phyloP scores from a whole-genome alignment of 768 basidiomycete genomes.

The Boletus speciosus region DNA sequence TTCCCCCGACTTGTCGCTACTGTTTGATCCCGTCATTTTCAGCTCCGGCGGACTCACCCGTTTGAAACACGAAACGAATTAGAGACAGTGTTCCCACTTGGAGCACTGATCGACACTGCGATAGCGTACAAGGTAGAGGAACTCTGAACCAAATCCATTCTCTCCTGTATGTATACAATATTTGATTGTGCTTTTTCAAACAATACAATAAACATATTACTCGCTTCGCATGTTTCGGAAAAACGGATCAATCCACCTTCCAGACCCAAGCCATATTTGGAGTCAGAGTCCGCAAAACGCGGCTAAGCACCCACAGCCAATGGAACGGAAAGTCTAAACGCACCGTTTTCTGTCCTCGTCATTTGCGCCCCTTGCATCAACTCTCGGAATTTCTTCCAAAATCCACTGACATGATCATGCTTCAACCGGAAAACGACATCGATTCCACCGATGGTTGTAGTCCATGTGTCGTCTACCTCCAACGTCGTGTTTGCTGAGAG shows the following conservation, averaged over 20 bases:
- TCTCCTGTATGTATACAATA: too few species aligned
- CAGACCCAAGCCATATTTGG: not conserved
- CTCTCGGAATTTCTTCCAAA: not conserved
- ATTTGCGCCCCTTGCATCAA: not conserved
- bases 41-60: not conserved
- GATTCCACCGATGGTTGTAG: not conserved
- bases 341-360: not conserved
- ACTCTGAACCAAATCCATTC: too few species aligned
- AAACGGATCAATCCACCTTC: not conserved
- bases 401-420: not conserved
- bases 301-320: not conserved
- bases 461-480: not conserved
- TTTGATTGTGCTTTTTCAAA: too few species aligned
- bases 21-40: not conserved
- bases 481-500: not conserved
- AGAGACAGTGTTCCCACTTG: too few species aligned
- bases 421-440: constrained; percentile 3
- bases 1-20: not conserved
- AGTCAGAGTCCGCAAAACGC: not conserved
- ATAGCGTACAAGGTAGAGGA: too few species aligned
- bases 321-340: not conserved
- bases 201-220: too few species aligned
- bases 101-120: too few species aligned
- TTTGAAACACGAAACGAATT: too few species aligned
- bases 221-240: not conserved